Conservation (phyloP, 129 eudicot genomes). For the Escallonia rubra region DNA sequence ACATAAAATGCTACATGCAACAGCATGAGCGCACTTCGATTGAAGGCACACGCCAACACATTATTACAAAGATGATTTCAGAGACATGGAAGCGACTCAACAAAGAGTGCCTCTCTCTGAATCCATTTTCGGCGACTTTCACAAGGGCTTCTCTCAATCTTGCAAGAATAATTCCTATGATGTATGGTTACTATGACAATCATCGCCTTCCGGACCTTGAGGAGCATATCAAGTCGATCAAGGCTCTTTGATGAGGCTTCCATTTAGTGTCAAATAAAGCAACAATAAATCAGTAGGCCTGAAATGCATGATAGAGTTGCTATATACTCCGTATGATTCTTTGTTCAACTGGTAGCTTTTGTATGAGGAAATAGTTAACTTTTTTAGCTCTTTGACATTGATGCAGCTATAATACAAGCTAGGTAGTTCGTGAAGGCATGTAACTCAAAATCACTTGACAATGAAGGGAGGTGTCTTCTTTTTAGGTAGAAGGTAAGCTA, state of each 20-base stretch:
- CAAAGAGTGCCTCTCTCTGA: constrained; percentile 28
- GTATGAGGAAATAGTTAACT: too few species aligned
- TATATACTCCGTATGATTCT: too few species aligned
- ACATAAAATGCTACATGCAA: constrained; percentile 39
- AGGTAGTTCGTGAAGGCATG: too few species aligned
- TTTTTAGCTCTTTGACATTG: too few species aligned
- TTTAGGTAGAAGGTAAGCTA: too few species aligned
- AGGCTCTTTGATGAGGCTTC: background rate
- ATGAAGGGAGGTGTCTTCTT: too few species aligned
- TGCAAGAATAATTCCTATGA: constrained; percentile 57
- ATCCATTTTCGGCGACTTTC: constrained; percentile 27
- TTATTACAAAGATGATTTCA: constrained; percentile 33
- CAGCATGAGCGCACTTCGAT: constrained; percentile 35
- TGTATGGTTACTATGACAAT: constrained; percentile 51
- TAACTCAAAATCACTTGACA: too few species aligned
- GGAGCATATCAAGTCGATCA: constrained; percentile 29
- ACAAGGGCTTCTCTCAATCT: constrained; percentile 36
- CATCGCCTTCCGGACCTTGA: constrained; percentile 40
- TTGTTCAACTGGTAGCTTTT: too few species aligned
- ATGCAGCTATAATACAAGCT: too few species aligned
- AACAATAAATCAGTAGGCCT: too few species aligned
- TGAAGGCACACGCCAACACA: constrained; percentile 29
- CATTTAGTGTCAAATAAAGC: too few species aligned
- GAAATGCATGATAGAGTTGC: too few species aligned
- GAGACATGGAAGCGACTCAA: constrained; percentile 52